Evolutionary conservation across 2,329 filamentous ascomycete species (phyloP).

Genomic region (Alternaria sp.): DNA sequence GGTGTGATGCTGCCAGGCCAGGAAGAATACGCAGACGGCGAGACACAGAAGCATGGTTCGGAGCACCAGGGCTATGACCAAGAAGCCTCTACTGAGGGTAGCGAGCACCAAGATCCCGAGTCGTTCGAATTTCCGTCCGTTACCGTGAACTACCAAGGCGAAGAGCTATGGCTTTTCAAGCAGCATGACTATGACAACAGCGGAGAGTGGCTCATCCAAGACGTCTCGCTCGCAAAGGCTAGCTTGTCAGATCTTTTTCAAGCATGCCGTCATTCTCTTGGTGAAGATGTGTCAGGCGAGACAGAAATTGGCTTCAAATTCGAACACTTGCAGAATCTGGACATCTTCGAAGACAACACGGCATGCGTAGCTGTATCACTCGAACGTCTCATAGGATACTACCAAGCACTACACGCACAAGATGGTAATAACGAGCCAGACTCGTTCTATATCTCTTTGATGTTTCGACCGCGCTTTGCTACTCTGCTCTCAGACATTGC

Average conservation of each 20-base stretch:
- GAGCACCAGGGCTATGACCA: constrained; percentile 26
- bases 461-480: constrained; percentile 62
- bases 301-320: constrained; percentile 58
- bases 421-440: constrained; percentile 63
- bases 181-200: constrained; percentile 41
- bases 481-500: constrained; percentile 62
- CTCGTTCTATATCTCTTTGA: constrained; percentile 67
- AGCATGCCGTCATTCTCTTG: constrained; percentile 64
- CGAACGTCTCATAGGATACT: constrained; percentile 66
- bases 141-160: constrained; percentile 42
- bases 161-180: constrained; percentile 46
- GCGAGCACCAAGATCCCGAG: constrained; percentile 21
- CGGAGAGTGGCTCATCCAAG: constrained; percentile 44
- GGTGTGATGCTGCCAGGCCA: constrained; percentile 27
- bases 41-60: constrained; percentile 10
- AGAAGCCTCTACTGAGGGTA: constrained; percentile 16
- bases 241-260: constrained; percentile 64
- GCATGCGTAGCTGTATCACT: constrained; percentile 42
- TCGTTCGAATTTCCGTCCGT: constrained; percentile 30
- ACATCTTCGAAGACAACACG: constrained; percentile 45
- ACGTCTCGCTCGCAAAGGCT: constrained; percentile 33
- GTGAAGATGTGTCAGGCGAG: constrained; percentile 63
- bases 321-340: constrained; percentile 51
- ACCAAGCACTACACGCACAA: constrained; percentile 66
- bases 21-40: constrained; percentile 13